Evolutionary conservation across 768 basidiomycete species (phyloP).

Genomic region (Tylopilus sp.): DNA sequence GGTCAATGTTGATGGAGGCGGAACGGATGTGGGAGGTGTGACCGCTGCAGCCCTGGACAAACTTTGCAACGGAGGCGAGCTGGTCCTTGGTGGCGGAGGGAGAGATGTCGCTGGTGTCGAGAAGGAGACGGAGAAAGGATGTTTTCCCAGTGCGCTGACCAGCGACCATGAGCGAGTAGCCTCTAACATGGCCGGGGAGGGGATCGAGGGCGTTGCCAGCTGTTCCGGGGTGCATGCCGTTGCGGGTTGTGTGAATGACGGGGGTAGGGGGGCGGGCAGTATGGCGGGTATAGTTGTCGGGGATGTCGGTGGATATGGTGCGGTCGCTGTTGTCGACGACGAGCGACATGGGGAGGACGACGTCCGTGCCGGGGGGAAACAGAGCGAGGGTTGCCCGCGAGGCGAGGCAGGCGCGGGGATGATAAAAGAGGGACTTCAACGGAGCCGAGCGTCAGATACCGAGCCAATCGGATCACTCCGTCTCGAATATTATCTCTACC

Average conservation of each 20-base stretch:
- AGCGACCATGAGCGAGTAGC: slow-evolving; percentile 75
- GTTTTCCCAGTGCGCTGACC: slow-evolving; percentile 85
- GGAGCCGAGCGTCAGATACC: slow-evolving; percentile 50
- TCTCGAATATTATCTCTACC: slow-evolving; percentile 17
- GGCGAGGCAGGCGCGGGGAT: slow-evolving; percentile 65
- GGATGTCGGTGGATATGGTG: slow-evolving; percentile 44
- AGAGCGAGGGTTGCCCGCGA: slow-evolving; percentile 51
- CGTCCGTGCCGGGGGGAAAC: slow-evolving; percentile 44
- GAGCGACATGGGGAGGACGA: slow-evolving; percentile 36
- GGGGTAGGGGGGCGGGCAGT: slow-evolving; percentile 27
- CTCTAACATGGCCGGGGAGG: slow-evolving; percentile 28
- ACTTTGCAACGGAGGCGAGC: slow-evolving; percentile 75
- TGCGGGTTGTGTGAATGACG: slow-evolving; percentile 21
- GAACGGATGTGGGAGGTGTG: slow-evolving; percentile 72
- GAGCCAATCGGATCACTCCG: slow-evolving; percentile 58
- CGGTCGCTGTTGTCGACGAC: slow-evolving; percentile 61
- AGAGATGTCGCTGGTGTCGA: slow-evolving; percentile 75
- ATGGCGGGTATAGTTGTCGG: slow-evolving; percentile 28
- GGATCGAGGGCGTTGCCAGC: slow-evolving; percentile 25
- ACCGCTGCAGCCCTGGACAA: slow-evolving; percentile 69
- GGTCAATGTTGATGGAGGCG: slow-evolving; percentile 68
- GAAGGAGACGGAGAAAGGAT: slow-evolving; percentile 78
- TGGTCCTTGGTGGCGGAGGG: slow-evolving; percentile 65
- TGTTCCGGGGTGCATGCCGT: slow-evolving; percentile 29
- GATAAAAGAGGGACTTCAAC: slow-evolving; percentile 44